Conservation (phyloP, 2,329 filamentous ascomycete genomes). For the Aureobasidium lini region DNA sequence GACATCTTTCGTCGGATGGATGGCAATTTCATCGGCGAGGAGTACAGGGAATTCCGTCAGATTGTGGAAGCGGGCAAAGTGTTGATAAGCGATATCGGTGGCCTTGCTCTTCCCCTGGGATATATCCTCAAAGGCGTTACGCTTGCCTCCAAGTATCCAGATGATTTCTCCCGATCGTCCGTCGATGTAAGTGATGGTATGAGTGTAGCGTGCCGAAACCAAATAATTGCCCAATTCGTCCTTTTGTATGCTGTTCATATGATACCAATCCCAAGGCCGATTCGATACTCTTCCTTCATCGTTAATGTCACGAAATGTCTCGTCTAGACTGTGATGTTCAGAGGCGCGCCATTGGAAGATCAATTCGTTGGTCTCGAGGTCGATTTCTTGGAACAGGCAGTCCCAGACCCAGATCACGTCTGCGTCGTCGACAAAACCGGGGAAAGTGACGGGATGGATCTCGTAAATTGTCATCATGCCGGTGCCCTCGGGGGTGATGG, state of each 20-base stretch:
- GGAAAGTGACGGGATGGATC: constrained; percentile 28
- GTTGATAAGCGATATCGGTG: constrained; percentile 40
- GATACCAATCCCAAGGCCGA: constrained; percentile 43
- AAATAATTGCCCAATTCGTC: constrained; percentile 45
- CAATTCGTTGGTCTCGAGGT: constrained; percentile 31
- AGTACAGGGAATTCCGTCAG: constrained; percentile 33
- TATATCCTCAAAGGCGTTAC: constrained; percentile 21
- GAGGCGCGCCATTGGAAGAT: constrained; percentile 35
- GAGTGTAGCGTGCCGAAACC: constrained; percentile 45
- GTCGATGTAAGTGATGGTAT: constrained; percentile 43
- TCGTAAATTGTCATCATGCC: constrained; percentile 39
- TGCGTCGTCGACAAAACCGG: neutral
- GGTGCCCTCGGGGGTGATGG: constrained; percentile 35
- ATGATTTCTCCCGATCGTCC: constrained; percentile 40
- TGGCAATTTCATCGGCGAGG: constrained; percentile 15
- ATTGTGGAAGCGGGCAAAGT: constrained; percentile 40
- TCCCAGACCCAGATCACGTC: constrained; percentile 25
- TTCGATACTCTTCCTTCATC: constrained; percentile 32
- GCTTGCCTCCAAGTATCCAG: constrained; percentile 41
- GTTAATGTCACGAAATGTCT: constrained; percentile 17
- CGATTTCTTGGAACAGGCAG: constrained; percentile 37
- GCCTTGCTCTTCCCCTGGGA: constrained; percentile 10
- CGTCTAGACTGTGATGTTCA: constrained; percentile 24
- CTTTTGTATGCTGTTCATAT: constrained; percentile 51
- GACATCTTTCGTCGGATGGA: neutral